Evolutionary conservation across 176 grass and related monocot species (phyloP).

Genomic region (Dactylis glomerata): DNA sequence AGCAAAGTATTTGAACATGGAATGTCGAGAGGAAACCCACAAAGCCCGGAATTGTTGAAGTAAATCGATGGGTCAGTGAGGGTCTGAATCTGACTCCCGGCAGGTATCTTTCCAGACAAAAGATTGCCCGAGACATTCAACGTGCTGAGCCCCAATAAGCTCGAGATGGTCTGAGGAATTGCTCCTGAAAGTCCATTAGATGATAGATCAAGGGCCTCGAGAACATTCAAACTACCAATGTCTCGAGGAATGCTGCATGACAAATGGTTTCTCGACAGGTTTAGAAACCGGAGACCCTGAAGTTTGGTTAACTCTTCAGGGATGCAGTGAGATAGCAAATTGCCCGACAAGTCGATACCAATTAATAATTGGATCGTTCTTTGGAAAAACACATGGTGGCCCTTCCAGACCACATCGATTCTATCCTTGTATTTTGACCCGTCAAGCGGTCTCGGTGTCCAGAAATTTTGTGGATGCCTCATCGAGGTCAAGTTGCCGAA

Average conservation of each 20-base stretch:
- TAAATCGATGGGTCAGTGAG: neutral
- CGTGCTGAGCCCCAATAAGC: neutral
- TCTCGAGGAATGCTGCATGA: constrained; percentile 33
- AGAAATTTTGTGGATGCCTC: neutral
- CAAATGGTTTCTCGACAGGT: constrained; percentile 38
- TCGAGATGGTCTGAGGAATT: constrained; percentile 31
- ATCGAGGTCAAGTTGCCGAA: constrained; percentile 44
- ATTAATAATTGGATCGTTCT: constrained; percentile 1
- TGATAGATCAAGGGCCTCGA: constrained; percentile 25
- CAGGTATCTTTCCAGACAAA: neutral
- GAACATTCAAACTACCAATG: constrained; percentile 22
- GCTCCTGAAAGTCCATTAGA: constrained; percentile 28
- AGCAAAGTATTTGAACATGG: neutral
- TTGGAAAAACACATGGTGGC: neutral
- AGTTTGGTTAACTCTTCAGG: constrained; percentile 24
- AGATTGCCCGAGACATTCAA: neutral
- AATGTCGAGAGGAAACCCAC: neutral
- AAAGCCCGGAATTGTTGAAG: neutral
- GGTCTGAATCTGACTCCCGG: neutral
- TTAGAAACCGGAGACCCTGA: constrained; percentile 26
- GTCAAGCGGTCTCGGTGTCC: neutral
- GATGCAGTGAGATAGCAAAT: constrained; percentile 1
- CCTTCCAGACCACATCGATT: constrained; percentile 43
- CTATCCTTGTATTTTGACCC: constrained; percentile 17
- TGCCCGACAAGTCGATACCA: constrained; percentile 35